Percentiles rank a stretch among this genome's conserved stretches.
Evolutionary conservation across 2,329 filamentous ascomycete genomes (phyloP).

Genomic region (Taxawa tesnikishii): DNA sequence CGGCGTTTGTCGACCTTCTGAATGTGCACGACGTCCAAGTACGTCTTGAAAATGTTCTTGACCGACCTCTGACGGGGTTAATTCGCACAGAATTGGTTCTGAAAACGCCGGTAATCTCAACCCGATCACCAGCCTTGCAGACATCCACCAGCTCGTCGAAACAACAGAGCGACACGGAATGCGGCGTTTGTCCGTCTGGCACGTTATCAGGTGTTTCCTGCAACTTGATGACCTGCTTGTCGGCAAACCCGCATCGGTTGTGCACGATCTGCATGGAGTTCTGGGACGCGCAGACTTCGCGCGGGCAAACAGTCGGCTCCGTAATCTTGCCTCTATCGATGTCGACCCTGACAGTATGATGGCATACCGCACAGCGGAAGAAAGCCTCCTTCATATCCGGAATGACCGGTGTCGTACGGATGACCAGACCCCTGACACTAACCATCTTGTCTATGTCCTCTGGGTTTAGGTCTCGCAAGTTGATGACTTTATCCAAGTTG

Average conservation of each 20-base stretch:
- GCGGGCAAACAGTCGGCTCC: conserved; percentile 82
- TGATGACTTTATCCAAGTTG: conserved; percentile 74
- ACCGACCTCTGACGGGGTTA: conserved; percentile 87
- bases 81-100: conserved; percentile 86
- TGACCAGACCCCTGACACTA: conserved; percentile 89
- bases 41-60: conserved; percentile 96
- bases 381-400: conserved; percentile 99
- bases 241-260: conserved; percentile 86
- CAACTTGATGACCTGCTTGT: conserved; percentile 97
- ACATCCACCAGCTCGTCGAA: conserved; percentile 97
- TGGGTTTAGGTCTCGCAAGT: conserved; percentile 88
- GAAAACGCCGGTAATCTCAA: conserved; percentile 95
- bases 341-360: conserved; percentile 78
- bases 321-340: conserved; percentile 94
- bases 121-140: conserved; percentile 93
- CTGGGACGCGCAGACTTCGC: conserved; percentile 64
- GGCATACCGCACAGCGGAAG: conserved; percentile 90
- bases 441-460: conserved; percentile 95
- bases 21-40: conserved; percentile 87
- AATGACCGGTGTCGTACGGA: conserved; percentile 89
- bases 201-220: conserved; percentile 95
- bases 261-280: conserved; percentile 99
- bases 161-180: conserved; percentile 89
- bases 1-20: conserved; percentile 95
- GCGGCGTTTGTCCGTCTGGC: conserved; percentile 90